A percentile compares a stretch with the other conserved stretches of the same genome.
Conservation (phyloP, 179 eudicot genomes). For the Drosera spatulata region DNA sequence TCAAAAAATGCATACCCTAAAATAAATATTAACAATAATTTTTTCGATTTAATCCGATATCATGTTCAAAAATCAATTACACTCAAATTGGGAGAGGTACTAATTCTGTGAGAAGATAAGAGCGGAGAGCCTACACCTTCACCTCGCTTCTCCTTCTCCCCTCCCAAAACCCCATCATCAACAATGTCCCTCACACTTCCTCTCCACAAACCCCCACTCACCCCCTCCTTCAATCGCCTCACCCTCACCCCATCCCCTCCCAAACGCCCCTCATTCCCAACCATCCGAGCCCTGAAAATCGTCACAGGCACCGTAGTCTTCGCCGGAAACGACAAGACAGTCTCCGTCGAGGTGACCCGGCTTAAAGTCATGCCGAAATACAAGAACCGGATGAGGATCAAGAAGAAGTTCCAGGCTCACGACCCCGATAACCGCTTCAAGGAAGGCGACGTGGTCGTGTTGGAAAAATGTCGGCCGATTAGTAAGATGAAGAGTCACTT, state of each 20-base stretch:
- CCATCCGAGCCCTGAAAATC: slow-evolving; percentile 54
- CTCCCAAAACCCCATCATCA: background rate
- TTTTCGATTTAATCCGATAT: no score
- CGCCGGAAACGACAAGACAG: slow-evolving; percentile 77
- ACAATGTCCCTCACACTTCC: slow-evolving; percentile 45
- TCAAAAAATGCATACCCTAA: no score
- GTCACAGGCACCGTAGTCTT: slow-evolving; percentile 66
- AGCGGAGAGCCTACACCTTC: background rate
- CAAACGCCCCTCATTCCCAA: slow-evolving; percentile 25
- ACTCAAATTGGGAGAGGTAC: no score
- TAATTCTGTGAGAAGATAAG: no score
- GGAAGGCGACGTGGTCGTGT: slow-evolving; percentile 52
- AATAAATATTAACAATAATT: no score
- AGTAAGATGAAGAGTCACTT: slow-evolving; percentile 68
- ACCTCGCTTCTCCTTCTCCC: slow-evolving; percentile 4
- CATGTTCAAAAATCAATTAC: no score
- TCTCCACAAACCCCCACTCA: slow-evolving; percentile 33
- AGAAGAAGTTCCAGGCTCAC: slow-evolving; percentile 89
- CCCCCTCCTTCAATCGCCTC: slow-evolving; percentile 50
- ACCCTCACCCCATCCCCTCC: slow-evolving; percentile 16
- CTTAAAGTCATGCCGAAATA: slow-evolving; percentile 89
- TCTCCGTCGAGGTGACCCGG: slow-evolving; percentile 65
- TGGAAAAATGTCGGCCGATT: slow-evolving; percentile 66
- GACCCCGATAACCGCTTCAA: slow-evolving; percentile 70
- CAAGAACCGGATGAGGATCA: slow-evolving; percentile 65